These are phyloP conservation scores for Barbarea vulgaris DNA, from an alignment of 345 rosid genomes.

Conservation along the genomic window DNA sequence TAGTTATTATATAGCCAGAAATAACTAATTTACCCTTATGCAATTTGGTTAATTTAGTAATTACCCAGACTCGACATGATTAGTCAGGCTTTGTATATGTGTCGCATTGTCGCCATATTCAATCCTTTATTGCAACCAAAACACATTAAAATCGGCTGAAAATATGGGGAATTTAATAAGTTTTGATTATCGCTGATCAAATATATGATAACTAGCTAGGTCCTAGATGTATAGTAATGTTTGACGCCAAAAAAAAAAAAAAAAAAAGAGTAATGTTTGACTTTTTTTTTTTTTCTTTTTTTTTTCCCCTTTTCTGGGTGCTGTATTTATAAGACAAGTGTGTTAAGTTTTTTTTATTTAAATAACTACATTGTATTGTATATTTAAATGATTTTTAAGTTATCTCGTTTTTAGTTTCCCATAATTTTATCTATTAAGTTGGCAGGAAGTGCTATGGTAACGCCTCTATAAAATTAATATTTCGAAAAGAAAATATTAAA, in stretches of 20 bases:
- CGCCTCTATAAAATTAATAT: background rate
- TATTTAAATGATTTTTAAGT: background rate
- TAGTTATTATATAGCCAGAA: background rate
- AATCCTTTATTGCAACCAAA: conserved; percentile 32
- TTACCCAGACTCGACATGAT: conserved; percentile 41
- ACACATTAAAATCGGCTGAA: conserved; percentile 41
- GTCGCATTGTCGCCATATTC: conserved; percentile 39
- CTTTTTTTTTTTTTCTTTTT: no score
- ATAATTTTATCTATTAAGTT: background rate
- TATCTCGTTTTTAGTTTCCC: background rate
- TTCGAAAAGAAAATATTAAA: background rate
- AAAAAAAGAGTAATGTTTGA: no score
- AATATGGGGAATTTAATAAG: conserved; percentile 4
- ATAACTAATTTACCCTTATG: conserved; percentile 33
- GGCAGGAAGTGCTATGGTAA: background rate
- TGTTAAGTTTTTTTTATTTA: background rate
- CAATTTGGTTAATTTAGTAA: conserved; percentile 30
- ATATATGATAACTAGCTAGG: background rate
- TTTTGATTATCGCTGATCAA: background rate
- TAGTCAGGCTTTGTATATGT: conserved; percentile 44
- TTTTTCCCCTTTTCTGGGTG: no score
- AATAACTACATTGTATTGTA: background rate
- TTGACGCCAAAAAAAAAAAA: no score
- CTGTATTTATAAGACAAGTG: background rate
- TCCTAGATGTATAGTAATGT: background rate